phyloP scores from a whole-genome alignment of 371 early-diverging fungal genomes.

The Entomophthora muscae region DNA sequence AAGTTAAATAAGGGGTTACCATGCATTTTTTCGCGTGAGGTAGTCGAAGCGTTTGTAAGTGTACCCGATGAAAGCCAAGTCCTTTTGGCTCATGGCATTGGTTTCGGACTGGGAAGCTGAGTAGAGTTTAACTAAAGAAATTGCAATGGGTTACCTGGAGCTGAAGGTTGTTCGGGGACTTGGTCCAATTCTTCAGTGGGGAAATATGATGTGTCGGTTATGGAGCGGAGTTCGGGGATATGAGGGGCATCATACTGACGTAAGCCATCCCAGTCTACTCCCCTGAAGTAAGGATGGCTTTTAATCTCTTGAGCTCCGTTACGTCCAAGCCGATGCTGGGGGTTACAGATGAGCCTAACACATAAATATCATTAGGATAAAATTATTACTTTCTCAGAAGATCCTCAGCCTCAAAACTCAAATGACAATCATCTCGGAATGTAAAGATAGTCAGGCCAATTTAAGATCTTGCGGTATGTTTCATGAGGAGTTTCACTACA shows the following conservation, averaged over 20 bases:
- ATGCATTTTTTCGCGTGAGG: slow-evolving; percentile 48
- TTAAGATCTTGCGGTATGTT: slow-evolving; percentile 92
- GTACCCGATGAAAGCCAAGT: slow-evolving; percentile 92
- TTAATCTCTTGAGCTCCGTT: slow-evolving; percentile 74
- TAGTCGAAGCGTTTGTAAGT: slow-evolving; percentile 90
- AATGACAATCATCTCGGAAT: slow-evolving; percentile 87
- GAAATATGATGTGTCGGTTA: slow-evolving; percentile 95
- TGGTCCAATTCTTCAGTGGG: slow-evolving; percentile 82
- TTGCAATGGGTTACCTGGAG: no score
- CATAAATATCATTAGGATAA: slow-evolving; percentile 16
- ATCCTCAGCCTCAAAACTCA: slow-evolving; percentile 80
- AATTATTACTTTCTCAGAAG: slow-evolving; percentile 61
- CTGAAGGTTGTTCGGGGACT: slow-evolving; percentile 29
- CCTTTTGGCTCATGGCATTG: slow-evolving; percentile 50
- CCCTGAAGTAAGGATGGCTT: slow-evolving; percentile 89
- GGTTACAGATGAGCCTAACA: slow-evolving; percentile 64
- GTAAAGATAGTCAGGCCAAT: slow-evolving; percentile 74
- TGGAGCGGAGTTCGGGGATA: slow-evolving; percentile 80
- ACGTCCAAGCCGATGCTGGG: slow-evolving; percentile 59
- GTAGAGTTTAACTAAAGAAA: no score
- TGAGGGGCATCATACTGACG: slow-evolving; percentile 77
- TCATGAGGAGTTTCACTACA: slow-evolving; percentile 89
- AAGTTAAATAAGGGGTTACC: no score
- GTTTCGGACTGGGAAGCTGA: background rate
- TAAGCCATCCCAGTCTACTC: slow-evolving; percentile 82